Percentiles rank a stretch among this genome's conserved stretches.
These are phyloP conservation scores for Ajuga chamaepitys DNA, from an alignment of 257 asterid genomes.

Conservation along the genomic window DNA sequence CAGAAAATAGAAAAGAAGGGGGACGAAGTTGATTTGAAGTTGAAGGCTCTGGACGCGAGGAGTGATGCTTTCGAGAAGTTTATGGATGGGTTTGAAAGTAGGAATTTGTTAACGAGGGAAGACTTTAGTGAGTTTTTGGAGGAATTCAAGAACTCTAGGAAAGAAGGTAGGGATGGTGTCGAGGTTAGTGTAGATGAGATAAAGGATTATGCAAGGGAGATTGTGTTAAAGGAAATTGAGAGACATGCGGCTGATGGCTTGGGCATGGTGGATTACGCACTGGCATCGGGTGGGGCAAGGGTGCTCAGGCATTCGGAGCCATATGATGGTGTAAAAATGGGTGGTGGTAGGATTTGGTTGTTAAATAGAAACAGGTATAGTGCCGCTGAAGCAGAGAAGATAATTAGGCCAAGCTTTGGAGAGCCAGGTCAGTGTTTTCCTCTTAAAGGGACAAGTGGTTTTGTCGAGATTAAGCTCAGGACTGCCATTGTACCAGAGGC, in stretches of 20 bases:
- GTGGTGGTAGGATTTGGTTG: constrained; percentile 20
- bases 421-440: constrained; percentile 96
- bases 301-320: constrained; percentile 77
- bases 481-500: constrained; percentile 67
- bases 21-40: constrained; percentile 37
- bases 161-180: constrained; percentile 17
- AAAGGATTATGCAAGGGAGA: constrained; percentile 52
- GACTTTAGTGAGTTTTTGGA: constrained; percentile 54
- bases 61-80: constrained; percentile 57
- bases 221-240: constrained; percentile 67
- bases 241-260: constrained; percentile 84
- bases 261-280: constrained; percentile 81
- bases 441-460: constrained; percentile 60
- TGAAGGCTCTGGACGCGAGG: constrained; percentile 55
- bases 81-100: constrained; percentile 36
- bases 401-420: constrained; percentile 89
- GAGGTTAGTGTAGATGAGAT: constrained; percentile 63
- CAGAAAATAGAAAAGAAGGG: constrained; percentile 35
- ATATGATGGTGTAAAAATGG: constrained; percentile 13
- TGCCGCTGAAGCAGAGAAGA: constrained; percentile 41
- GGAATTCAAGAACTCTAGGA: constrained; percentile 41
- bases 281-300: constrained; percentile 68
- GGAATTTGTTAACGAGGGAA: constrained; percentile 54
- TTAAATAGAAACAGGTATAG: constrained; percentile 16
- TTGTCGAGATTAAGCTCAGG: constrained; percentile 66